phyloP scores from a whole-genome alignment of 305 asterid species.

The Plantago lanceolata region DNA sequence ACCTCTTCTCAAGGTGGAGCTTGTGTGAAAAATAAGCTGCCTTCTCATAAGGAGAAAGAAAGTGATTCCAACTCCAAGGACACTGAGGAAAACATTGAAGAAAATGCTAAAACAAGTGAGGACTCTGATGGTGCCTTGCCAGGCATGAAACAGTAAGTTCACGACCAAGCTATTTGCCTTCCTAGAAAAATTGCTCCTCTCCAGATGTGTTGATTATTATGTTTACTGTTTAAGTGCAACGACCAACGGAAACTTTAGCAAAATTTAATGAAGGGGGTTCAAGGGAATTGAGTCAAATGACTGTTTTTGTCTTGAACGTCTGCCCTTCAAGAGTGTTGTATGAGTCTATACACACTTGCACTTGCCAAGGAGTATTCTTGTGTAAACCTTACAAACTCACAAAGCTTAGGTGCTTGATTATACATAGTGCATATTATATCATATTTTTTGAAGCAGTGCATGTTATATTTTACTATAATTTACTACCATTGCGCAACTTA shows the following conservation, averaged over 20 bases:
- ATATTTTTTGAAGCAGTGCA: not conserved
- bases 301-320: not conserved
- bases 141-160: slow-evolving; percentile 38
- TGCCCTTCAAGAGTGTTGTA: not conserved
- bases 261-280: not conserved
- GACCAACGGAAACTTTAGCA: not conserved
- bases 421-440: slow-evolving; percentile 7
- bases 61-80: slow-evolving; percentile 32
- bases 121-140: slow-evolving; percentile 15
- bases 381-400: not conserved
- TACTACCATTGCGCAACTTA: slow-evolving; percentile 14
- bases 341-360: not conserved
- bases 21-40: slow-evolving; percentile 27
- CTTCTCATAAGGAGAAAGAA: slow-evolving; percentile 28
- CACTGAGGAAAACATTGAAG: slow-evolving; percentile 28
- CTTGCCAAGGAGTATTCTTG: not conserved
- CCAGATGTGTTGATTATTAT: not conserved
- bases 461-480: not conserved
- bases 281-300: not conserved
- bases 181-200: too few species aligned
- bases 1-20: slow-evolving; percentile 30
- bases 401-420: slow-evolving; percentile 6
- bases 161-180: not conserved
- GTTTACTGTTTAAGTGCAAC: not conserved
- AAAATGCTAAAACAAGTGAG: slow-evolving; percentile 28